Evolutionary conservation across 2,329 filamentous ascomycete species (phyloP).

Genomic region (Thielaviopsis punctulata): DNA sequence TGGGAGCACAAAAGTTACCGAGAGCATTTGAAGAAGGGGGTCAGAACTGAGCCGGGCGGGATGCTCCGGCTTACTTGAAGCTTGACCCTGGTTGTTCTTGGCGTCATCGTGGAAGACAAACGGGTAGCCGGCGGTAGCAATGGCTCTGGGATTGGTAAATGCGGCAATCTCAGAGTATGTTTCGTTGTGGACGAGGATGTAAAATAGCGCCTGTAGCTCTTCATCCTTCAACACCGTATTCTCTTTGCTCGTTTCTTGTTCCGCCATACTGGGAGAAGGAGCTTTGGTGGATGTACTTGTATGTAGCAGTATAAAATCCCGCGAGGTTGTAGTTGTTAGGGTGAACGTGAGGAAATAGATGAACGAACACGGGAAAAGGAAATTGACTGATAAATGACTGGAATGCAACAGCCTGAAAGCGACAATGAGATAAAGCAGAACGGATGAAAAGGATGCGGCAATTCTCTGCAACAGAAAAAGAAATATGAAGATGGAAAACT

Average conservation of each 20-base stretch:
- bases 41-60: conserved; percentile 8
- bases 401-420: background rate
- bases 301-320: background rate
- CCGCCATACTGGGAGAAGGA: background rate
- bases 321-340: no score
- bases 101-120: conserved; percentile 29
- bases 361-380: background rate
- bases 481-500: background rate
- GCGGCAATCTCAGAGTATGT: conserved; percentile 52
- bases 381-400: background rate
- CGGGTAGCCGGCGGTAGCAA: conserved; percentile 52
- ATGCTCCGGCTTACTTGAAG: conserved; percentile 20
- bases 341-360: background rate
- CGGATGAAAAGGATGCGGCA: no score
- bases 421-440: background rate
- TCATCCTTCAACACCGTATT: conserved; percentile 16
- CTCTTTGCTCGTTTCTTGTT: background rate
- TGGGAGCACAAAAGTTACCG: conserved; percentile 38
- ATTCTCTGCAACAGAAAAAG: background rate
- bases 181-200: conserved; percentile 42
- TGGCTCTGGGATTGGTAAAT: conserved; percentile 48
- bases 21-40: conserved; percentile 50
- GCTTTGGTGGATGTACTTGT: no score
- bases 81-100: conserved; percentile 14
- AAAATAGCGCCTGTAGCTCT: conserved; percentile 37